Percentiles rank a stretch among this genome's conserved stretches.
These are phyloP conservation scores for Boletus reticuloceps DNA, from an alignment of 768 basidiomycete species.

Conservation along the genomic window DNA sequence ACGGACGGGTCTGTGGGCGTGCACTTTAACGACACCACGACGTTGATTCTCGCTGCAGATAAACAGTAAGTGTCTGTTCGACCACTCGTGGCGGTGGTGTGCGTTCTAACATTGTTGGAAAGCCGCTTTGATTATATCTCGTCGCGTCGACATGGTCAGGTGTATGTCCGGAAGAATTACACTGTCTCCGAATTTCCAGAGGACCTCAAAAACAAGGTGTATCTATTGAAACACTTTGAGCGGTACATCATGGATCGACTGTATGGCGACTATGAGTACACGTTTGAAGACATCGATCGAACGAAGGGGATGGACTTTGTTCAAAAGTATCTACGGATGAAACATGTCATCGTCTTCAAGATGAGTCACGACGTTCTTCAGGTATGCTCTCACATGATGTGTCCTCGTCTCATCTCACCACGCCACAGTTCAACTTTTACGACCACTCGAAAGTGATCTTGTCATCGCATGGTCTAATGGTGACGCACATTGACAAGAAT, in stretches of 20 bases:
- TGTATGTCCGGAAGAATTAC: conserved; percentile 71
- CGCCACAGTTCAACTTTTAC: conserved; percentile 90
- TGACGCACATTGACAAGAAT: conserved; percentile 91
- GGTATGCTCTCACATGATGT: conserved; percentile 43
- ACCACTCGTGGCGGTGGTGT: neutral
- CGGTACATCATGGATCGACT: conserved; percentile 91
- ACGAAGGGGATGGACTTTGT: conserved; percentile 93
- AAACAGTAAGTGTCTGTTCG: conserved; percentile 60
- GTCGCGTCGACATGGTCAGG: conserved; percentile 59
- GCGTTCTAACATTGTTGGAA: neutral
- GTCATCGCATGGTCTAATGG: conserved; percentile 69
- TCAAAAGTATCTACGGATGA: conserved; percentile 94
- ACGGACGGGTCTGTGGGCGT: conserved; percentile 95
- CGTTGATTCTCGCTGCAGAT: conserved; percentile 78
- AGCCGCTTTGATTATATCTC: conserved; percentile 88
- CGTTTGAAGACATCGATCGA: conserved; percentile 64
- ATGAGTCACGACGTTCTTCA: conserved; percentile 95
- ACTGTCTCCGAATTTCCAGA: conserved; percentile 70
- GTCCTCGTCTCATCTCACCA: neutral
- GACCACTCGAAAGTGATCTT: conserved; percentile 96
- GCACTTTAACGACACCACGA: conserved; percentile 95
- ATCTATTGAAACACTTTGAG: conserved; percentile 92
- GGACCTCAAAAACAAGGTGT: conserved; percentile 86
- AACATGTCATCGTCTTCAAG: conserved; percentile 95
- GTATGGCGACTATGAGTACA: conserved; percentile 81